Evolutionary conservation across 768 basidiomycete species (phyloP).

Genomic region (Serendipita indica): DNA sequence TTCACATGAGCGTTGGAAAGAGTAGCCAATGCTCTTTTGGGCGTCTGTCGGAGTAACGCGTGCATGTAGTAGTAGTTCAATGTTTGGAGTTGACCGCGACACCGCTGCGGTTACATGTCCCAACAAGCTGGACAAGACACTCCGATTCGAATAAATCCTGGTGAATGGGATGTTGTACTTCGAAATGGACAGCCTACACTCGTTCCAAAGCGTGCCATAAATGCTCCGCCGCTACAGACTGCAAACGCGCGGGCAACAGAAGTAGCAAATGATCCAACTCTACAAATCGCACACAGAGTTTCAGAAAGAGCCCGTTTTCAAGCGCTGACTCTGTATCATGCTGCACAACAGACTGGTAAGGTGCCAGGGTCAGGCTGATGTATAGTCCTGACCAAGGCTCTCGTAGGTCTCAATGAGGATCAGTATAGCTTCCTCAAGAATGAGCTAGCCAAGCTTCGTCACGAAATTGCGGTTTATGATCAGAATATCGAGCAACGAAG

Average conservation of each 20-base stretch:
- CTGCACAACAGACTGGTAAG: background rate
- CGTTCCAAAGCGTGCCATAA: background rate
- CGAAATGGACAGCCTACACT: background rate
- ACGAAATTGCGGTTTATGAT: background rate
- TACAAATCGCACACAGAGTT: background rate
- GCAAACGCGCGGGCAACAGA: background rate
- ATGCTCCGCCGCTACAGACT: no score
- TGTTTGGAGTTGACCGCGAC: no score
- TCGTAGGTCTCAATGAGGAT: background rate
- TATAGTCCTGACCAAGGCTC: no score
- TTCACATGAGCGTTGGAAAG: constrained; percentile 31
- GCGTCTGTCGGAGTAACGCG: no score
- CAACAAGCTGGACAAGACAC: background rate
- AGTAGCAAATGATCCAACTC: background rate
- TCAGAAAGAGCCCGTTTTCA: background rate
- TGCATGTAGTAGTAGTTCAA: no score
- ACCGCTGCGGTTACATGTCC: no score
- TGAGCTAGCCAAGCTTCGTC: background rate
- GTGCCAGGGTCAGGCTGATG: no score
- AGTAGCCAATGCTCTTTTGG: constrained; percentile 23
- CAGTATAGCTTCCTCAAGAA: background rate
- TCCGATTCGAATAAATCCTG: background rate
- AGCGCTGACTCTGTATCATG: background rate
- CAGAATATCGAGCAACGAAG: background rate
- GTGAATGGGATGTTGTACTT: background rate